Evolutionary conservation across 768 basidiomycete species (phyloP).

Genomic region (Jaapia argillacea): DNA sequence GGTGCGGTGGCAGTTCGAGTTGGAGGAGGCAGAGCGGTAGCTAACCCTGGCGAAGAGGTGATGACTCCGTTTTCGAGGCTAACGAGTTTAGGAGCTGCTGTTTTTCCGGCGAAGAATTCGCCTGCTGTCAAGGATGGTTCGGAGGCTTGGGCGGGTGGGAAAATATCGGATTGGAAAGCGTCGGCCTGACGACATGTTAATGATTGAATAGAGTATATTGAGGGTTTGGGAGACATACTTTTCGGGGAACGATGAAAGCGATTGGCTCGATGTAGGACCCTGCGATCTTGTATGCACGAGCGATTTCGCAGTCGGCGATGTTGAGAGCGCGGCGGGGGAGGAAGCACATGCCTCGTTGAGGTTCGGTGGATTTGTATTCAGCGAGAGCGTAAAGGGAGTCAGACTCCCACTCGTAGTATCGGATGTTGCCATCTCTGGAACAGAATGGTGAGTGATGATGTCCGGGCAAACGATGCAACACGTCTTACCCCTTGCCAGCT

Average conservation of each 20-base stretch:
- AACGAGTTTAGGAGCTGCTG: constrained; percentile 66
- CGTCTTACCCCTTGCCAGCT: constrained; percentile 79
- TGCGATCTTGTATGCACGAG: constrained; percentile 84
- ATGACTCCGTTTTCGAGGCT: constrained; percentile 62
- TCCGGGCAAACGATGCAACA: background rate
- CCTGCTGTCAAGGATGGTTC: constrained; percentile 73
- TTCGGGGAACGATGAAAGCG: constrained; percentile 91
- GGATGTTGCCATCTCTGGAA: constrained; percentile 88
- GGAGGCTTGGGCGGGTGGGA: constrained; percentile 78
- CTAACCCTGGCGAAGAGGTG: constrained; percentile 18
- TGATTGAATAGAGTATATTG: background rate
- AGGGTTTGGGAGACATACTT: constrained; percentile 36
- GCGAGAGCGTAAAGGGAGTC: constrained; percentile 68
- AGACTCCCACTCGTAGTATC: constrained; percentile 93
- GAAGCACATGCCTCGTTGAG: constrained; percentile 97
- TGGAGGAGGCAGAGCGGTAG: constrained; percentile 14
- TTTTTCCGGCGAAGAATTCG: constrained; percentile 86
- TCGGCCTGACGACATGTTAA: constrained; percentile 48
- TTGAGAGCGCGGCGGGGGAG: constrained; percentile 85
- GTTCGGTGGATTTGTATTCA: constrained; percentile 85
- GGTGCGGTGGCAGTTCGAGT: constrained; percentile 16
- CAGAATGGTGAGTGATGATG: constrained; percentile 1
- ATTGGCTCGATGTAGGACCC: constrained; percentile 76
- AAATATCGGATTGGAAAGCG: constrained; percentile 96
- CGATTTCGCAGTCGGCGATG: constrained; percentile 90